A percentile compares a stretch with the other conserved stretches of the same genome.
These are phyloP conservation scores for Phaffia rhodozyma DNA, from an alignment of 1,284 basidiomycete genomes.

Conservation along the genomic window DNA sequence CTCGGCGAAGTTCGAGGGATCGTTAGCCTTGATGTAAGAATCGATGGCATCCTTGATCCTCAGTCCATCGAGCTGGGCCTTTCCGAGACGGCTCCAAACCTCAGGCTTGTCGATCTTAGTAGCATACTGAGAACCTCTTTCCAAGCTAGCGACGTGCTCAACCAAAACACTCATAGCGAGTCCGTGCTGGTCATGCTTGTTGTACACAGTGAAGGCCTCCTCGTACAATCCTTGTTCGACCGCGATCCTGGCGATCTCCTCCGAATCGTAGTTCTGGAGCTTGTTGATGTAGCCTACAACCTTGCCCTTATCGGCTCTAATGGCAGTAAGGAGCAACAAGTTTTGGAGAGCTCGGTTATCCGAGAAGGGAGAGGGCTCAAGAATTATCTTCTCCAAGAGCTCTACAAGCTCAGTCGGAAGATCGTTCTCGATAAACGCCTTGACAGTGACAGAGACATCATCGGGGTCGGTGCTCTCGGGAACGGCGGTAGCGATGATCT, in stretches of 20 bases:
- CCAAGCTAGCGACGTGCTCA: conserved; percentile 95
- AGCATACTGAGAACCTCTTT: conserved; percentile 91
- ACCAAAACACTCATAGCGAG: conserved; percentile 96
- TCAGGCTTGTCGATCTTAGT: conserved; percentile 94
- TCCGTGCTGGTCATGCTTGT: conserved; percentile 85
- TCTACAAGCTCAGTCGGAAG: conserved; percentile 96
- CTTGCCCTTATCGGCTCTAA: conserved; percentile 96
- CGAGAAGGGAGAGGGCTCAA: conserved; percentile 93
- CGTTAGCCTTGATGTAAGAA: conserved; percentile 97
- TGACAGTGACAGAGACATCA: conserved; percentile 96
- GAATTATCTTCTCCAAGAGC: conserved; percentile 94
- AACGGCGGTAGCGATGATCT: conserved; percentile 86
- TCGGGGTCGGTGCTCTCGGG: conserved; percentile 97
- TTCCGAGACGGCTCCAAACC: conserved; percentile 93
- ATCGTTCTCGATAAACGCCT: conserved; percentile 95
- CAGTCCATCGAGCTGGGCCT: conserved; percentile 97
- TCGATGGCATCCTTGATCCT: conserved; percentile 98
- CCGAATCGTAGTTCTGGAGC: conserved; percentile 85
- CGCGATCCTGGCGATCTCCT: conserved; percentile 93
- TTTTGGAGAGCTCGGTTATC: conserved; percentile 96
- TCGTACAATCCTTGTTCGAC: conserved; percentile 93
- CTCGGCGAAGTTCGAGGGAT: conserved; percentile 88
- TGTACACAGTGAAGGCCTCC: conserved; percentile 92
- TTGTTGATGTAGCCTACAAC: conserved; percentile 98
- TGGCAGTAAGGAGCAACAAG: conserved; percentile 85